Evolutionary conservation across 2,329 filamentous ascomycete genomes (phyloP), one percentile per base, ranked within the genome.

Genomic region (Alternaria burnsii): DNA sequence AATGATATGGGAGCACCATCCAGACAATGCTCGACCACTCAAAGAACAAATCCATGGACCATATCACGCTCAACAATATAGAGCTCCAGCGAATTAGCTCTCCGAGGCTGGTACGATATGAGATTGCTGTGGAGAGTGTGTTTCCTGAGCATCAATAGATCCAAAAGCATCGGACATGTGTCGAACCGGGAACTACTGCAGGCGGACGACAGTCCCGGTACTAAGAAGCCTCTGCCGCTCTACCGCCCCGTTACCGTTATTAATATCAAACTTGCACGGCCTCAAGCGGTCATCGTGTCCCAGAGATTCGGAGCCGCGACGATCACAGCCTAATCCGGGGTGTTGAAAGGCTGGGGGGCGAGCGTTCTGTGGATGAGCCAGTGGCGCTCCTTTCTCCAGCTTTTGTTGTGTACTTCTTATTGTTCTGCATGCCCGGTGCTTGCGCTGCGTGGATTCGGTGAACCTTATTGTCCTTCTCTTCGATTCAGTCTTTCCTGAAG

Each of bases 211-310:
- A 36, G 14, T 50, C 20, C 46, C 46, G 46, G 32, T 9, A 12
- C 46, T 50, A 50, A 12, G 9, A 36, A 26, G 30, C 46, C 20
- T 50, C 28, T 50, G 46, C 46, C 46, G 46, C 46, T n/a, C 32
- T 30, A 30, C 30, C 18, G 20, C 12, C 18, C 46, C 18, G 14
- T 36, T 48, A 24, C 46, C 46, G 46, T 48, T 48, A 18, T 48
- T 24, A 48, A 48, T 48, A 32, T 20, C 16, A 48, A 48, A 48
- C 46, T 36, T 18, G 46, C 32, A 36, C 30, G 46, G 30, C 46
- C 11, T 48, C 46, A 36, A 34, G 20, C 30, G 46, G 30, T 28
- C 30, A 16, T 32, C 46, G 46, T 20, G 36, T 34, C 46, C 46
- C 32, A 48, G 1, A 36, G 32, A 28, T 18, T 34, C 34, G 46